A percentile compares a stretch with the other conserved stretches of the same genome.
Evolutionary conservation across 2,329 filamentous ascomycete species (phyloP).

Genomic region (Verticillium nonalfalfae): DNA sequence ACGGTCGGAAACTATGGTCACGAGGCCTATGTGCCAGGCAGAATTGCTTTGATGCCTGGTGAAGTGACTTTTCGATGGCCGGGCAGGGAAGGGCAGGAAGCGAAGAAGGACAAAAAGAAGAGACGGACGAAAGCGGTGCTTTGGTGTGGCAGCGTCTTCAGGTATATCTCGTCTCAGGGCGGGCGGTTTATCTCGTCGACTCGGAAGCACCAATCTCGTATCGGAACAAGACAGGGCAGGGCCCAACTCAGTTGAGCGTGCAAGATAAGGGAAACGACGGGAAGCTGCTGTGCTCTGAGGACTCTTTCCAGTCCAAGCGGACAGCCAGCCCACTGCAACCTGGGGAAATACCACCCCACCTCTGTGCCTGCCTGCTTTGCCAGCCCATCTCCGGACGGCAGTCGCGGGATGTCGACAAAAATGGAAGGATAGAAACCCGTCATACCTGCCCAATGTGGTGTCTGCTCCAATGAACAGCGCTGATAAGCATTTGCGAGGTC

Average conservation of each 20-base stretch:
- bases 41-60: neutral
- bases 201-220: neutral
- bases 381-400: neutral
- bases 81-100: neutral
- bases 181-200: neutral
- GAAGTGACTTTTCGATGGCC: neutral
- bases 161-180: neutral
- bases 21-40: neutral
- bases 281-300: neutral
- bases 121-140: neutral
- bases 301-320: neutral
- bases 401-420: neutral
- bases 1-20: neutral
- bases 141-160: neutral
- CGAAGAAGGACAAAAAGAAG: neutral
- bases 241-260: neutral
- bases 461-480: neutral
- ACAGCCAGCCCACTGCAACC: neutral
- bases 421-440: neutral
- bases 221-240: neutral
- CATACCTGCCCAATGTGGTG: neutral
- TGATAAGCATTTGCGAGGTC: neutral
- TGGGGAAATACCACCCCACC: neutral
- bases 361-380: neutral
- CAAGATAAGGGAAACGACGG: neutral